Evolutionary conservation across 2,329 filamentous ascomycete genomes (phyloP).

Genomic region (Hypoxylon sp.): DNA sequence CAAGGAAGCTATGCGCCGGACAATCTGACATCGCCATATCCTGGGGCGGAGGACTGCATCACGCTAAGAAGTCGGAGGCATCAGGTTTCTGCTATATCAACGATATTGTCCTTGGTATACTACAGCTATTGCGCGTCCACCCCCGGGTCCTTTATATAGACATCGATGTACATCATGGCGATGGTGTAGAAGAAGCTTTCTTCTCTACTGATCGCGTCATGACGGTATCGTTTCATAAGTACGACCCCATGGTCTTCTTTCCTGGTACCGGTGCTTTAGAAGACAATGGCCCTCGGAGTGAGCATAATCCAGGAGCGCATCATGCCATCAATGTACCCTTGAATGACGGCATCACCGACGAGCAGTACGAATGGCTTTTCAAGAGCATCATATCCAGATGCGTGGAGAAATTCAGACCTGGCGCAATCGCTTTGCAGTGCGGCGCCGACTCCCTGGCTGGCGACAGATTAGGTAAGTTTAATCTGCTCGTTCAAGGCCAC

Average conservation of each 20-base stretch:
- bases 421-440: constrained; percentile 93
- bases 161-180: constrained; percentile 94
- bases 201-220: constrained; percentile 94
- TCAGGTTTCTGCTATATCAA: constrained; percentile 99
- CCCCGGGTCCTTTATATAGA: constrained; percentile 97
- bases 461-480: constrained; percentile 94
- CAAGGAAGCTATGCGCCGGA: constrained; percentile 86
- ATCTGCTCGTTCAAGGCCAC: constrained; percentile 95
- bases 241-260: constrained; percentile 87
- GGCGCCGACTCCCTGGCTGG: constrained; percentile 95
- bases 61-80: constrained; percentile 94
- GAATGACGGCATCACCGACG: constrained; percentile 91
- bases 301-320: constrained; percentile 88
- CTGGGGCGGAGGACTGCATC: constrained; percentile 96
- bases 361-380: constrained; percentile 90
- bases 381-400: constrained; percentile 83
- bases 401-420: constrained; percentile 87
- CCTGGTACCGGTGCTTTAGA: constrained; percentile 91
- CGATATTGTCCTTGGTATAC: constrained; percentile 94
- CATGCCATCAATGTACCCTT: constrained; percentile 93
- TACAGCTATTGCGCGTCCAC: constrained; percentile 86
- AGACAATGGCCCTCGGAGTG: constrained; percentile 85
- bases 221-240: constrained; percentile 97
- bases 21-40: constrained; percentile 97
- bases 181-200: constrained; percentile 94